phyloP scores from a whole-genome alignment of 140 eudicot species.

The Erigeron philadelphicus region DNA sequence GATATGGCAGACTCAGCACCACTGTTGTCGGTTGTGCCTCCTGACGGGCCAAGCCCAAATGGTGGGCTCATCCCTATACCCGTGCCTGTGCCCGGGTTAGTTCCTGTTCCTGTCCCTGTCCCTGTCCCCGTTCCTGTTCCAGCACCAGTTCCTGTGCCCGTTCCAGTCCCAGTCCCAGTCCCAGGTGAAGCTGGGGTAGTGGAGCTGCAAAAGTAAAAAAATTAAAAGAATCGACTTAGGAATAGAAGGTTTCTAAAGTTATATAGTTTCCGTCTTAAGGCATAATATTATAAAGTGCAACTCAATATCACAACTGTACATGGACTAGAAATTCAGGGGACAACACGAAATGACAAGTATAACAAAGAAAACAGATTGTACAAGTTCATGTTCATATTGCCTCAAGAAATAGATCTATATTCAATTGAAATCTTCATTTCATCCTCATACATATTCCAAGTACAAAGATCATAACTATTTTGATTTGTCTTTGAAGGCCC shows the following conservation, averaged over 20 bases:
- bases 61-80: constrained; percentile 29
- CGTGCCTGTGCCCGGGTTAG: background rate
- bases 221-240: constrained; percentile 10
- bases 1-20: constrained; percentile 23
- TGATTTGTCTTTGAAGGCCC: constrained; percentile 13
- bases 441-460: background rate
- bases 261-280: constrained; percentile 1
- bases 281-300: background rate
- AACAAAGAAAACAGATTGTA: background rate
- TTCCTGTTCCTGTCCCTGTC: constrained; percentile 10
- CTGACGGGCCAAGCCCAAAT: constrained; percentile 44
- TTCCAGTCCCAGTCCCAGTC: constrained; percentile 23
- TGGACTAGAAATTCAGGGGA: background rate
- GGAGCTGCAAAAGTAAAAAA: constrained; percentile 22
- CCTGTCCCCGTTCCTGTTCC: constrained; percentile 13
- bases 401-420: no score
- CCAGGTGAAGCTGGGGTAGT: constrained; percentile 29
- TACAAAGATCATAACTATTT: background rate
- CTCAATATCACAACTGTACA: background rate
- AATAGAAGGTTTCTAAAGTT: constrained; percentile 6
- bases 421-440: no score
- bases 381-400: background rate
- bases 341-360: background rate
- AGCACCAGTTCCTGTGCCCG: background rate
- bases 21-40: constrained; percentile 31